Evolutionary conservation across 352 stramenopile genomes (phyloP).

Genomic region (Pythium brachiatum): DNA sequence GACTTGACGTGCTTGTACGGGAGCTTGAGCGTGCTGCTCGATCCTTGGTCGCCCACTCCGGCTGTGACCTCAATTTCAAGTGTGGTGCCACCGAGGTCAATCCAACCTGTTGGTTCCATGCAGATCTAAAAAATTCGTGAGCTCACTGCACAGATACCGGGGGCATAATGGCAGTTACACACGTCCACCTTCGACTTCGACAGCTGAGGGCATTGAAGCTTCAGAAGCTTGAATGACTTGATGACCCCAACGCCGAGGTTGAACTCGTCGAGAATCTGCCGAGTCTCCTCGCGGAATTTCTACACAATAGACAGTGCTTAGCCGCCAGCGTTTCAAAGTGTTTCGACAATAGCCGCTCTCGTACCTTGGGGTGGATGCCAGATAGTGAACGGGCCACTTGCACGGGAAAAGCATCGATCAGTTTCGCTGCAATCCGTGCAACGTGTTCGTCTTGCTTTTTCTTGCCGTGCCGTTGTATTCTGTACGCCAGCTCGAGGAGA

Average conservation of each 20-base stretch:
- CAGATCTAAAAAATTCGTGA: background rate
- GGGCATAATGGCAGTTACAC: too few relatives aligned
- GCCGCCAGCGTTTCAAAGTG: too few relatives aligned
- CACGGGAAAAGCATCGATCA: slow-evolving; percentile 20
- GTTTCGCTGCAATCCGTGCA: background rate
- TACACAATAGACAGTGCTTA: too few relatives aligned
- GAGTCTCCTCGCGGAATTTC: slow-evolving; percentile 33
- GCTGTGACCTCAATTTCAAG: slow-evolving; percentile 28
- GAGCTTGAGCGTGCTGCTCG: slow-evolving; percentile 22
- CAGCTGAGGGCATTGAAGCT: background rate
- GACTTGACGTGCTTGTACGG: slow-evolving; percentile 21
- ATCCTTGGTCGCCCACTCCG: slow-evolving; percentile 1
- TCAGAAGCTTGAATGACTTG: slow-evolving; percentile 19
- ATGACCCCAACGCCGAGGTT: slow-evolving; percentile 31
- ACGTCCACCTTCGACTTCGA: slow-evolving; percentile 1
- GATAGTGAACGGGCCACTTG: slow-evolving; percentile 19
- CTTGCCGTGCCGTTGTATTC: slow-evolving; percentile 26
- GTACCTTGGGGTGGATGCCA: slow-evolving; percentile 32
- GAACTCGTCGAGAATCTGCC: slow-evolving; percentile 32
- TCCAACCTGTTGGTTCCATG: slow-evolving; percentile 24
- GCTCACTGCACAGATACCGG: background rate
- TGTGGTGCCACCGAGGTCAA: slow-evolving; percentile 28
- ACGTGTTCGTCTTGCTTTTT: slow-evolving; percentile 14
- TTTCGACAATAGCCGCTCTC: too few relatives aligned
- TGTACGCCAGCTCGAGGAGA: slow-evolving; percentile 33